Base-by-base conservation (phyloP, 306 rosid species). In the Cicer bijugum region DNA sequence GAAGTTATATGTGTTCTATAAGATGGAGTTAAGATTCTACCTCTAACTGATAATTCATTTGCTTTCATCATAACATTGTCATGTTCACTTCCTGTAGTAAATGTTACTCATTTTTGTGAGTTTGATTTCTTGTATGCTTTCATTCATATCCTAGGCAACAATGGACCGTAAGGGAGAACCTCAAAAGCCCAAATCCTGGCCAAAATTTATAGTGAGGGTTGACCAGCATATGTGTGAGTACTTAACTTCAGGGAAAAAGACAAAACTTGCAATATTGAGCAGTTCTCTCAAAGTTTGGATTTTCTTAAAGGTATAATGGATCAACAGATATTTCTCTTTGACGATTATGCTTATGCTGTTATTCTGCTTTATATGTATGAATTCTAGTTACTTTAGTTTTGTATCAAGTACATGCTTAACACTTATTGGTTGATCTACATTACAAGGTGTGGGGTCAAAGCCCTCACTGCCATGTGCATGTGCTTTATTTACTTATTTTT, bases 261-360 rank as follows among this genome's bases (percentile, higher is more conserved):
- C 93, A n/a, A 84, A 92, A 59, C 95, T 94, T 81, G 99, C 95
- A 58, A 83, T 69, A 75, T 82, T 94, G 84, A 91, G 96, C 53
- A 91, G 99, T 75, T 94, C 97, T 71, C 95, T 94, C 76, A 91
- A 90, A 88, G 99, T 86, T 71, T 94, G 97, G 99, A 89, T 94
- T 70, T 76, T 89, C 67, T 72, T 94, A 45, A 94, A 94, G 96
- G 99, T 91, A 89, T 53, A 80, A 65, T 45, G 61, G 56, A 56
- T 37, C 33, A 37, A 8, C 4, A 10, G 58, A 50, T 45, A 33
- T 40, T 46, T 75, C 61, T 0, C 70, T 75, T 70, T 5, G 44
- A 20, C 57, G 14, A 35, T 53, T 76, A 70, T 78, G 35, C 71
- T 76, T 72, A 65, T 23, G 28, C 40, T 45, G 45, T 8, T 38